Evolutionary conservation across 179 eudicot species (phyloP), one percentile per base, ranked within the genome.

Genomic region (Amaranthus tricolor): DNA sequence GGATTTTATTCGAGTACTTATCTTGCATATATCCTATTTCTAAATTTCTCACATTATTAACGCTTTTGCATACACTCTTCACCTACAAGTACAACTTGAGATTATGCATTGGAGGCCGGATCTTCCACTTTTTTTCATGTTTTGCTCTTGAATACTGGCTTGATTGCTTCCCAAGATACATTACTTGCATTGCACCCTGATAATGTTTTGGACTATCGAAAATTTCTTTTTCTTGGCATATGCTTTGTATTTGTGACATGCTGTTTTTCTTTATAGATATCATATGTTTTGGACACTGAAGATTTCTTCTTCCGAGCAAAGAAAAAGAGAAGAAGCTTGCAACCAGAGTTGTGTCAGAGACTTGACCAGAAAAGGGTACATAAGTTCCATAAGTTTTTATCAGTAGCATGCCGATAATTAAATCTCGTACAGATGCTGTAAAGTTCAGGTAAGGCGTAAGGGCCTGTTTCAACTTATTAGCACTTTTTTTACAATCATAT

Each of bases 261-360:
- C 48, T 71, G 11, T 56, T 62, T 6, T 78, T 16, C 76, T 54
- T 54, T 74, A 64, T 91, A 95, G 99, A 93, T 95, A 76, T 90
- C 91, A 8, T 92, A 90, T 76, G 99, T 95, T 68, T 80, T 94
- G 53, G 97, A 90, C 80, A 92, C 98, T 5, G 98, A 92, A 78
- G 98, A 94, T 82, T 84, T 79, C 79, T 90, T 90, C 74, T 79
- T 77, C 61, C 92, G 98, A 24, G 48, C 77, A 24, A 86, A 83
- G 76, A 83, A 84, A 64, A 85, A 57, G 53, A 80, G 85, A 73
- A 76, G 74, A 80, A 72, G 65, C 49, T 60, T 59, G 74, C 73
- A 82, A n/a, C 74, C 68, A 48, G 81, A 82, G 85, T 47, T 45
- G 73, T 68, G 47, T 20, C 55, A 48, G 43, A 72, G 24, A 60